These are phyloP conservation scores for Staphylotrichum tortipilum DNA, from an alignment of 495 filamentous ascomycete genomes.

Conservation along the genomic window DNA sequence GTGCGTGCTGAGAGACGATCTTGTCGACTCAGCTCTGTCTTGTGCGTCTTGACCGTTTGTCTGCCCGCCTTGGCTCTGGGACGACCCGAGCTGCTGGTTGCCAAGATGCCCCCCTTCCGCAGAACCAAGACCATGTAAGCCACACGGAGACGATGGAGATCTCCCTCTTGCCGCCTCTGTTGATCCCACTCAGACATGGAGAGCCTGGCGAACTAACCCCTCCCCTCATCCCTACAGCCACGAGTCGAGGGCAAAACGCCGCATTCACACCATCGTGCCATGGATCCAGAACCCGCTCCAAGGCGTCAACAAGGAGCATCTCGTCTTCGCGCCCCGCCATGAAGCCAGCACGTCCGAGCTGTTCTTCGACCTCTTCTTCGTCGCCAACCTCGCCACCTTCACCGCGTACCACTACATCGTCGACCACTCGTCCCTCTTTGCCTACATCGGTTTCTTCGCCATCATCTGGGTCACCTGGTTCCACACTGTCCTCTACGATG, in stretches of 20 bases:
- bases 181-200: too few species aligned
- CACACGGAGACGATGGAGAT: neutral
- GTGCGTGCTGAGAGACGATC: too few species aligned
- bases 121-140: neutral
- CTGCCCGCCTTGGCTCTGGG: neutral
- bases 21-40: too few species aligned
- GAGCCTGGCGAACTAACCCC: too few species aligned
- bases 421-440: slow-evolving; percentile 19
- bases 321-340: slow-evolving; percentile 23
- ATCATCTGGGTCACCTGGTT: slow-evolving; percentile 69
- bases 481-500: slow-evolving; percentile 58
- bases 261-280: slow-evolving; percentile 15
- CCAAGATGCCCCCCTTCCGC: neutral
- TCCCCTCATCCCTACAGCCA: neutral
- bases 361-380: slow-evolving; percentile 55
- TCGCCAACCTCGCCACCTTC: slow-evolving; percentile 52
- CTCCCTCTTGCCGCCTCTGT: too few species aligned
- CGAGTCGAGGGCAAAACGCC: slow-evolving; percentile 6
- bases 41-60: too few species aligned
- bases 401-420: slow-evolving; percentile 44
- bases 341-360: slow-evolving; percentile 50
- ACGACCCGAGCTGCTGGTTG: too few species aligned
- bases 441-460: slow-evolving; percentile 21
- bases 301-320: slow-evolving; percentile 17
- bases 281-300: slow-evolving; percentile 21